Base-by-base conservation (phyloP, 768 basidiomycete species). In the Pisolithus orientalis region DNA sequence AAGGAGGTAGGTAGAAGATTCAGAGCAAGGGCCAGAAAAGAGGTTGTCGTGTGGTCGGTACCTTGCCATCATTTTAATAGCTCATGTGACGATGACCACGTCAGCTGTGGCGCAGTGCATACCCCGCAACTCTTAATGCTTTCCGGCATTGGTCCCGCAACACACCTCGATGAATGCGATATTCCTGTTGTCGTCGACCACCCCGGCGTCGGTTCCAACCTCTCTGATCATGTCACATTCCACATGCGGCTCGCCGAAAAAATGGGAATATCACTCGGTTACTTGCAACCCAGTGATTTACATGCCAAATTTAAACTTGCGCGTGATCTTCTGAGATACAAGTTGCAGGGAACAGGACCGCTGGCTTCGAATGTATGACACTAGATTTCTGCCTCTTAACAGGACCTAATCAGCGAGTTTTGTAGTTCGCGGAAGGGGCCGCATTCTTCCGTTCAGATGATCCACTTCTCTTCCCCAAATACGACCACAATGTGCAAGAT, bases 111-210 rank as follows among this genome's bases (percentile, higher is more conserved):
- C 0, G 76, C 84, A 3, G 64, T 87, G 6, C 82, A 87, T 57
- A 77, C 82, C 6, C 85, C 85, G 4, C 68, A 86, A 71, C 77
- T 87, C 47, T 73, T 88, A 13, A 76, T 86, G 75, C 73, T 88
- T 16, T 88, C 86, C 16, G 91, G 91, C 10, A 70, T 94, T 44
- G 91, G 90, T 3, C 86, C 88, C 34, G 73, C 75, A 2, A 71
- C 71, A 1, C 74, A 86, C 11, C 73, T 92, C 37, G 57, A 70
- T 10, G 64, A 71, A 37, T 70, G 82, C 51, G 66, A 67, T 5
- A 83, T 94, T 21, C 71, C 78, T 0, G 67, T 83, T 29, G 68
- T 84, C 17, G 61, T 79, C 6, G 80, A 90, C 58, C 76, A 86
- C 2, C 84, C 86, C 0, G 83, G 83, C 10, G 89, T 94, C 17